Conservation (phyloP, 306 rosid genomes). For the Parietaria judaica region DNA sequence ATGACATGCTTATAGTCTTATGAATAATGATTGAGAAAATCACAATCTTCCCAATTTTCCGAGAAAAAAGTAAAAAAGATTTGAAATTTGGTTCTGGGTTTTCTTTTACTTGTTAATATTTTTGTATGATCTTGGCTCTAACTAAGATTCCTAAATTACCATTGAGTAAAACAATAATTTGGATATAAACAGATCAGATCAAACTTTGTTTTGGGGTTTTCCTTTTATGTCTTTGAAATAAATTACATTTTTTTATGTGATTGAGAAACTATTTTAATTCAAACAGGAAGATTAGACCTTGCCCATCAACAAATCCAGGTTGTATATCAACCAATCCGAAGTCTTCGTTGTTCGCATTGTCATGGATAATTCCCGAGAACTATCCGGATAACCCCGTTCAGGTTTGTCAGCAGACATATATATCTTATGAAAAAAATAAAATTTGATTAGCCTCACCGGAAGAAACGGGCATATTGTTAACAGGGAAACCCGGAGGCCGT, state of each 20-base stretch:
- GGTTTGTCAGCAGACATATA: conserved; percentile 27
- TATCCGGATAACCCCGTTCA: conserved; percentile 49
- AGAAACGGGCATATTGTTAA: too few relatives aligned
- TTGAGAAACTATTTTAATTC: background rate
- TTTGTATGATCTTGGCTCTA: too few relatives aligned
- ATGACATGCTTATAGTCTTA: too few relatives aligned
- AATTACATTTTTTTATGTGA: too few relatives aligned
- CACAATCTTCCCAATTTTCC: too few relatives aligned
- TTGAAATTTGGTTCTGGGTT: background rate
- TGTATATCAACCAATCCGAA: conserved; percentile 77
- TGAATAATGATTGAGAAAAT: too few relatives aligned
- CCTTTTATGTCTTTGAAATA: background rate
- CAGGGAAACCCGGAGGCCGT: too few relatives aligned
- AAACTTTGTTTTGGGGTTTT: background rate
- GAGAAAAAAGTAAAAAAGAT: background rate
- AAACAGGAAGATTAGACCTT: conserved; percentile 79
- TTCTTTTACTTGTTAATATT: background rate
- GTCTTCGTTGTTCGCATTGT: conserved; percentile 72
- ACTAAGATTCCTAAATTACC: too few relatives aligned
- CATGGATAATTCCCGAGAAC: conserved; percentile 60
- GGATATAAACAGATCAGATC: too few relatives aligned
- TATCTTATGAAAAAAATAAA: background rate
- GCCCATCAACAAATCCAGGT: conserved; percentile 82
- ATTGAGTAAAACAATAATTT: too few relatives aligned
- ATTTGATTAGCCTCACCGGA: background rate